These are phyloP conservation scores for Oidiodendron maius DNA, from an alignment of 495 filamentous ascomycete genomes.

Conservation along the genomic window DNA sequence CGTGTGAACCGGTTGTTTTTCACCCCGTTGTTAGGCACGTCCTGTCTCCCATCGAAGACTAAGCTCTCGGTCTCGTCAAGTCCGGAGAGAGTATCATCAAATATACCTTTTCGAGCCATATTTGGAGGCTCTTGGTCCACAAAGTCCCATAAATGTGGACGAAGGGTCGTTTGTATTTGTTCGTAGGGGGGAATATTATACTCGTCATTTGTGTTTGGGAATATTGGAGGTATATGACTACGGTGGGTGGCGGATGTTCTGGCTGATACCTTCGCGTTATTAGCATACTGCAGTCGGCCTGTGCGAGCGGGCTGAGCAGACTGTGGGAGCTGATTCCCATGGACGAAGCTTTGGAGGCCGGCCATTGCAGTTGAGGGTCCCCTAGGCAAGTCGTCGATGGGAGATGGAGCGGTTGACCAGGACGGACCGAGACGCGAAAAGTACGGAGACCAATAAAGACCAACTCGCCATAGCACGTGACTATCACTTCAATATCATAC, in stretches of 20 bases:
- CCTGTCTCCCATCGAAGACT: background rate
- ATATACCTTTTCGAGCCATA: background rate
- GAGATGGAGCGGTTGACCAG: background rate
- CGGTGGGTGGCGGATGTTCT: background rate
- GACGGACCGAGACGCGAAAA: background rate
- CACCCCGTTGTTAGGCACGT: background rate
- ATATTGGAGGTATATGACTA: no score
- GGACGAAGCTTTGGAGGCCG: background rate
- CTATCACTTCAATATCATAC: no score
- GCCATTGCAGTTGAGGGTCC: background rate
- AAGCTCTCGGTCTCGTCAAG: slow-evolving; percentile 9
- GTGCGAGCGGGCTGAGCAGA: background rate
- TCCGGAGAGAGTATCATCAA: slow-evolving; percentile 7
- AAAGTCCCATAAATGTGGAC: no score
- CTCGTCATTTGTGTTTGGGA: no score
- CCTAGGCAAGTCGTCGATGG: background rate
- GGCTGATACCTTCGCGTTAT: background rate
- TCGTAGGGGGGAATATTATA: no score
- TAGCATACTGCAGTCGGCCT: background rate
- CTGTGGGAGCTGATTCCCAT: background rate
- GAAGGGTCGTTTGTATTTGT: no score
- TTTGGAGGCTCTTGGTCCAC: background rate
- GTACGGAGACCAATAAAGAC: background rate
- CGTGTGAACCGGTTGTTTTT: background rate
- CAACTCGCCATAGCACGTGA: background rate